Evolutionary conservation across 768 basidiomycete genomes (phyloP), one percentile per base, ranked within the genome.

Genomic region (Dioszegia hungarica): DNA sequence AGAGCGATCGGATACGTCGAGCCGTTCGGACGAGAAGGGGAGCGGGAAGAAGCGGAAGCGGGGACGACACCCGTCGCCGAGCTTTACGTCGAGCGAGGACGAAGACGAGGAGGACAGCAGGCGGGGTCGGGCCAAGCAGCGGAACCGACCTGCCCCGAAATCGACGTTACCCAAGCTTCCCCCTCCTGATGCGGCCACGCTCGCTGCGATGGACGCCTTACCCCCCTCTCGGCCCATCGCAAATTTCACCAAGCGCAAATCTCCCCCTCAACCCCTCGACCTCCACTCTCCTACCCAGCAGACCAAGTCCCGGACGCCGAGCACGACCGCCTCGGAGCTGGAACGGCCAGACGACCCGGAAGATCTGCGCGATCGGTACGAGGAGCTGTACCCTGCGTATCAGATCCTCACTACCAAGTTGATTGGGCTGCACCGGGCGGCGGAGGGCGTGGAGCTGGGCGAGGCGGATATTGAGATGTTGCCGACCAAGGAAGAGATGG

Each of bases 301-400:
- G 12, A 10, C 22, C 2, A 22, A 36, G n/a, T 51, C 36, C 10
- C 6, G 5, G 1, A 51, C 49, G 11, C 22, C 49, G 8, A 27
- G 36, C n/a, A 33, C 25, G 17, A n/a, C 34, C 9, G 14, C 31
- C 10, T 39, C 46, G 41, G 43, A 57, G 24, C n/a, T n/a, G n/a
- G n/a, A n/a, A n/a, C 14, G 46, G 28, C 34, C 54, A 20, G 52
- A 54, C 17, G 54, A 59, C 10, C 29, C 37, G 6, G 44, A 51
- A 29, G 46, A 56, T 1, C 53, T 71, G 33, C 31, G 70, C 22
- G 65, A 67, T 31, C 19, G 68, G 20, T 72, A 72, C 44, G 70
- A 69, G 48, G 64, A 67, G 50, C 60, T 72, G 1, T 69, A 56
- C 38, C 62, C 63, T 8, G 65, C 63, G 0, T 69, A 72, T 59